A percentile compares a stretch with the other conserved stretches of the same genome.
phyloP scores from a whole-genome alignment of 345 rosid genomes.

The Eucalyptus viminalis region DNA sequence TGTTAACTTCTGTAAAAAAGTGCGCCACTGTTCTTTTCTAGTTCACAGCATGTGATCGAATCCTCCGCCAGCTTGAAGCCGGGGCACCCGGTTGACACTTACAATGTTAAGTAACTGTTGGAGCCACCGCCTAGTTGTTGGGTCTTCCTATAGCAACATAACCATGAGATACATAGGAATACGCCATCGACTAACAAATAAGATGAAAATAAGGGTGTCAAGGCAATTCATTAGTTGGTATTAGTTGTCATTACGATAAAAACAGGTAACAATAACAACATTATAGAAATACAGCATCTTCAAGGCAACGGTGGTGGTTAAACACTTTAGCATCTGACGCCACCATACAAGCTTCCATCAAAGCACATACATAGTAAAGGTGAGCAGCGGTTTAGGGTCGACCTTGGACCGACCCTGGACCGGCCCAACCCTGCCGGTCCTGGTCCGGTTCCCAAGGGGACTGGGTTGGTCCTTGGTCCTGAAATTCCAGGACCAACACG shows the following conservation, averaged over 20 bases:
- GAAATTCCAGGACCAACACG: no score
- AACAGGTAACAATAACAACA: not conserved
- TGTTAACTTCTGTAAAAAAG: not conserved
- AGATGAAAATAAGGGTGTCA: not conserved
- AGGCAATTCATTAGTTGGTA: not conserved
- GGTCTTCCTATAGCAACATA: slow-evolving; percentile 55
- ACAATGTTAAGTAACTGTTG: slow-evolving; percentile 89
- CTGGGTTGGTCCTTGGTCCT: no score
- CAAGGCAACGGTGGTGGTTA: not conserved
- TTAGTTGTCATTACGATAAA: not conserved
- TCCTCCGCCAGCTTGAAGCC: slow-evolving; percentile 56
- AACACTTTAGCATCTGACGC: not conserved
- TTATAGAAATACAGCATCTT: not conserved
- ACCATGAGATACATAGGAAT: not conserved
- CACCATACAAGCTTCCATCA: not conserved
- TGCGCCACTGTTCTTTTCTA: not conserved
- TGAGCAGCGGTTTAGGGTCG: no score
- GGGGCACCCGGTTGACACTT: slow-evolving; percentile 44
- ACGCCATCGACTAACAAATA: not conserved
- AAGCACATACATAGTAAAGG: not conserved
- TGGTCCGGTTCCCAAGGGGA: no score
- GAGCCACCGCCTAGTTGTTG: slow-evolving; percentile 86
- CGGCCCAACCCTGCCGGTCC: no score
- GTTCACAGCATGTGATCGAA: slow-evolving; percentile 80
- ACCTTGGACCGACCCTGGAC: no score